Base-by-base conservation (phyloP, 2,329 filamentous ascomycete genomes). In the Pleoardoris graminearum region DNA sequence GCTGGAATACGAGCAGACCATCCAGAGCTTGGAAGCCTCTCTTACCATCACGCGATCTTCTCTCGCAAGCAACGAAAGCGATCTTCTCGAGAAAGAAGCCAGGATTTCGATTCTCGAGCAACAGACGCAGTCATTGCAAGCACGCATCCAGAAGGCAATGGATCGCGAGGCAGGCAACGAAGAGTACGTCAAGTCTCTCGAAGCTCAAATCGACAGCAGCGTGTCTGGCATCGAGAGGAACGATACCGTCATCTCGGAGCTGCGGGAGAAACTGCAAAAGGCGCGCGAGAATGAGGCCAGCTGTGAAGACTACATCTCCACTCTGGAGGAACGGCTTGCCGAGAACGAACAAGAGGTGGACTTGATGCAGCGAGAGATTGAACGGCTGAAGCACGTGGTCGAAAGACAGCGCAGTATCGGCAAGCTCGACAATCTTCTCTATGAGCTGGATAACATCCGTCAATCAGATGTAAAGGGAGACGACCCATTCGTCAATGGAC, bases 1-100 rank as follows among this genome's bases (percentile, higher is more conserved):
- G 3, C 79, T 97, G 43, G 94, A 99, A 75, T 99, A 99, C 70
- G 95, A 99, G 73, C 97, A 96, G 80, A 99, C 95, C 0, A 99
- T 99, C 44, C 92, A 97, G 71, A 88, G 85, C 48, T 82, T 99
- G 14, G 94, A 99, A 73, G 86, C 91, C 45, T 97, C 92, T 1
- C 83, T 99, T 12, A 92, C 92, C 0, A 94, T 86, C 66, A 97
- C 94, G 1, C 85, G 94, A 51, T 82, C 89, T 29, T 91, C 90
- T 0, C 80, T 99, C 23, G 88, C 94, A 10, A 87, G 79, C 58
- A 92, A 89, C 0, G 95, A 99, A 72, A 94, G 91, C 49, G 88
- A 79, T 51, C 80, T 99, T 21, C 80, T 97, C 2, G 95, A 99
- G 72, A 94, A 89, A 71, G 94, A 99, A 75, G 94, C 90, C 11